phyloP scores from a whole-genome alignment of 768 basidiomycete species.

The Tylopilus sp. region DNA sequence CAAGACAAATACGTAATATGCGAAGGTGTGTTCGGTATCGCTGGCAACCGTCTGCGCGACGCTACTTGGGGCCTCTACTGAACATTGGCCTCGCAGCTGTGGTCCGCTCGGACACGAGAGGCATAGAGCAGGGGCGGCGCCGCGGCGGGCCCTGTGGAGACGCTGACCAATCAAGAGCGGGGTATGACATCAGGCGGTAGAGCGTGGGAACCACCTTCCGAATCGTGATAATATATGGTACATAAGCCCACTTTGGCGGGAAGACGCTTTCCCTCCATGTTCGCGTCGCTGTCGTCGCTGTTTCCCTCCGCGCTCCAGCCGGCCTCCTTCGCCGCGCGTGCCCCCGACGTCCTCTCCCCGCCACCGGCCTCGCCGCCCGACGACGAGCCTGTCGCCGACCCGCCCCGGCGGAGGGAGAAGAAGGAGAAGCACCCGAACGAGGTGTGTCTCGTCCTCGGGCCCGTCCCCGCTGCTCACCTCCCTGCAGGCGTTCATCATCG shows the following conservation, averaged over 20 bases:
- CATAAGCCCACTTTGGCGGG: conserved; percentile 12
- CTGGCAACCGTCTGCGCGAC: too few species aligned
- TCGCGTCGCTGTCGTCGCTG: conserved; percentile 50
- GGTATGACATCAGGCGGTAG: neutral
- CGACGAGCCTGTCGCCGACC: conserved; percentile 22
- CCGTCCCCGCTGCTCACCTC: conserved; percentile 6
- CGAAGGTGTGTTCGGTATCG: neutral
- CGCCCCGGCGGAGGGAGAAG: conserved; percentile 44
- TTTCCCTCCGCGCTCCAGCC: conserved; percentile 51
- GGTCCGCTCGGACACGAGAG: too few species aligned
- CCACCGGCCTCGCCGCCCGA: conserved; percentile 6
- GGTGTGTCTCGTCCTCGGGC: conserved; percentile 31
- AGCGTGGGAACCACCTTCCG: conserved; percentile 15
- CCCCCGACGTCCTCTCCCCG: conserved; percentile 18
- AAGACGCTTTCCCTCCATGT: conserved; percentile 35
- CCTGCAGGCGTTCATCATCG: conserved; percentile 82
- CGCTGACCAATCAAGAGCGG: neutral
- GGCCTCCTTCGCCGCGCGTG: conserved; percentile 18
- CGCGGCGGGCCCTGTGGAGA: neutral
- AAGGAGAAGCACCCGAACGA: conserved; percentile 41
- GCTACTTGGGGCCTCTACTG: too few species aligned
- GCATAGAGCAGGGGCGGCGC: too few species aligned
- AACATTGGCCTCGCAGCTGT: too few species aligned
- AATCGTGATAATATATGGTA: neutral
- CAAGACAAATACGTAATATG: too few species aligned